Evolutionary conservation across 768 basidiomycete species (phyloP), one percentile per base, ranked within the genome.

Genomic region (Termitomyces sp.): DNA sequence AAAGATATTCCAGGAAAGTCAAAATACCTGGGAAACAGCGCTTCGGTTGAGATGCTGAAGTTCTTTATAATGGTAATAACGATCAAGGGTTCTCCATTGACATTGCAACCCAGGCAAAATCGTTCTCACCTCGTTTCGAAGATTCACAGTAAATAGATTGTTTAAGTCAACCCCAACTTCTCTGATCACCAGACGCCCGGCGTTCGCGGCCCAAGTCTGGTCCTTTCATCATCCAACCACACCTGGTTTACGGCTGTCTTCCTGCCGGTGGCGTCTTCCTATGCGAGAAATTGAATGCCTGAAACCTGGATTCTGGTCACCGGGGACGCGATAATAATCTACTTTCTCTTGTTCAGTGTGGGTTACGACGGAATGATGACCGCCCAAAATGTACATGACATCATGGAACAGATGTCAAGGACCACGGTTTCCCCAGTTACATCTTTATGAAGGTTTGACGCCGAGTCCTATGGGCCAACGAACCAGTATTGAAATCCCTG

Each of bases 201-300:
- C 47, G 52, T 60, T 58, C 45, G 35, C 57, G 57, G 60, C 31
- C 15, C 12, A 49, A 44, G 9, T 15, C 6, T 45, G 23, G 44
- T 40, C 31, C 41, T 45, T 43, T 37, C 15, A 48, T 37, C 23
- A 47, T 46, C 41, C 57, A 51, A 40, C 31, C 28, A 30, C 15
- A 48, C 35, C 28, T 55, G 46, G 19, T 33, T 38, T 33, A 54
- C 58, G 58, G 61, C 52, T 40, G 26, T 41, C 33, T 41, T 51
- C 35, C 30, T 51, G 26, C 61, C 61, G 58, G 55, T 61, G 60
- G 57, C 60, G 50, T 53, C 40, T 40, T 28, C 42, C 37, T 15
- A 17, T 38, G 38, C 17, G 40, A 38, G 28, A 54, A 53, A 42
- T 41, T 49, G 35, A 31, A 46, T 44, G 26, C 31, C 23, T 40